Conservation (phyloP, 2,329 filamentous ascomycete genomes). For the Pestalotiopsis sp. region DNA sequence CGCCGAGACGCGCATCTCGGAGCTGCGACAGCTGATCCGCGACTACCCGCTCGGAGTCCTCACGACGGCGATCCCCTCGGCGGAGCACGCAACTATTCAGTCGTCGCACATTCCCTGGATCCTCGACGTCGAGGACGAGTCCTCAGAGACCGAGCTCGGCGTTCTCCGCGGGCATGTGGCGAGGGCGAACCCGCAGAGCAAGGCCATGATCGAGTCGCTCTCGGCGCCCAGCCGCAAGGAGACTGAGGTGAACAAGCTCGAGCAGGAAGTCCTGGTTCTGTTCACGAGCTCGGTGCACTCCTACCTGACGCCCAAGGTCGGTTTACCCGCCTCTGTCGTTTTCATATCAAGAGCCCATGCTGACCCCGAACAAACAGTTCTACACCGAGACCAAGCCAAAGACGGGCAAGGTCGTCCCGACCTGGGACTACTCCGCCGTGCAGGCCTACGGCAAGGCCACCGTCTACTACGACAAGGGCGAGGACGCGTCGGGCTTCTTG, state of each 20-base stretch:
- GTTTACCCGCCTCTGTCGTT: not conserved
- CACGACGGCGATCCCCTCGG: conserved; percentile 61
- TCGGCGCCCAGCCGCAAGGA: conserved; percentile 11
- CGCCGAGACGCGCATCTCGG: conserved; percentile 50
- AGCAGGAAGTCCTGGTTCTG: conserved; percentile 62
- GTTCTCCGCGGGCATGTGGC: conserved; percentile 64
- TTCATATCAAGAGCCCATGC: conserved; percentile 33
- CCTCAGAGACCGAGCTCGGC: conserved; percentile 42
- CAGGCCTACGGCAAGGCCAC: conserved; percentile 63
- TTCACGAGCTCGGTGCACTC: conserved; percentile 63
- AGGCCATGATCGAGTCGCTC: conserved; percentile 57
- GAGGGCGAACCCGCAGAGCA: conserved; percentile 63
- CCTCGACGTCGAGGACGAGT: conserved; percentile 50
- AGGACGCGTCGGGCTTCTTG: conserved; percentile 51
- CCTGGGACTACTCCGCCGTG: conserved; percentile 70
- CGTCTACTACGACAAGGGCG: conserved; percentile 53
- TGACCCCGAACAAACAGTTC: conserved; percentile 46
- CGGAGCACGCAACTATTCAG: conserved; percentile 53
- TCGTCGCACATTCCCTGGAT: conserved; percentile 64
- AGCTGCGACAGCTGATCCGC: conserved; percentile 58
- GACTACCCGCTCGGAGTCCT: conserved; percentile 64
- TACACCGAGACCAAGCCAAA: conserved; percentile 66
- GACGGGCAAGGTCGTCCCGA: conserved; percentile 69
- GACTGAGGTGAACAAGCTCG: conserved; percentile 31
- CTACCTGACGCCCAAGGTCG: conserved; percentile 62